Percentiles rank a stretch among this genome's conserved stretches.
phyloP scores from a whole-genome alignment of 371 early-diverging fungal species.

The Dentiscutata heterogama region DNA sequence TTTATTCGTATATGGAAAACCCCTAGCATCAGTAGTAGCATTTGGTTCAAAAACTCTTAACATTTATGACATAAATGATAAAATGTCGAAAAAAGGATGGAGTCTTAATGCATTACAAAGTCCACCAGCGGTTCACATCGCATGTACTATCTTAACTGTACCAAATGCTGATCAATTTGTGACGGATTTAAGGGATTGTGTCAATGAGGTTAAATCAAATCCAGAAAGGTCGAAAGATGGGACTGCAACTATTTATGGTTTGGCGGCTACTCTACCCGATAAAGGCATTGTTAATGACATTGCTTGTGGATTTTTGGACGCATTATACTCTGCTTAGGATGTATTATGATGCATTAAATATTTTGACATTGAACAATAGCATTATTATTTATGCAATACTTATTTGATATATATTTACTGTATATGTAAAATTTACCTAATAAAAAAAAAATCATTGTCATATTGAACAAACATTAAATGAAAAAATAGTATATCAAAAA shows the following conservation, averaged over 20 bases:
- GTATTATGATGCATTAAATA: neutral
- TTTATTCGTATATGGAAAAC: conserved; percentile 87
- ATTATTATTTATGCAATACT: no score
- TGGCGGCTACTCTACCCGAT: conserved; percentile 46
- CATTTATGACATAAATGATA: conserved; percentile 88
- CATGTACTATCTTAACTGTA: conserved; percentile 87
- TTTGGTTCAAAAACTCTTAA: conserved; percentile 79
- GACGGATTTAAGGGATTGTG: conserved; percentile 75
- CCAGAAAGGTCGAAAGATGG: neutral
- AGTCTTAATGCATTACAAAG: conserved; percentile 89
- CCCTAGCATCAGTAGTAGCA: conserved; percentile 87
- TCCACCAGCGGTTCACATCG: conserved; percentile 92
- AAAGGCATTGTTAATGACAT: conserved; percentile 42
- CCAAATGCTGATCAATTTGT: conserved; percentile 79
- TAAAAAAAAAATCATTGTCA: no score
- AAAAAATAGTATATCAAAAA: neutral
- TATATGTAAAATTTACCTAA: no score
- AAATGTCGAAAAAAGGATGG: conserved; percentile 82
- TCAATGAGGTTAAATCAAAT: conserved; percentile 38
- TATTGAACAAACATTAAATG: no score
- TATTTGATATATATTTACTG: no score
- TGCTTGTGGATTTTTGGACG: conserved; percentile 41
- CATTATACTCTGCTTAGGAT: conserved; percentile 36
- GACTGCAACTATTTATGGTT: conserved; percentile 46
- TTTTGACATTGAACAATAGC: no score